Conservation (phyloP, 1,284 basidiomycete genomes). For the Irpex rosettiformis region DNA sequence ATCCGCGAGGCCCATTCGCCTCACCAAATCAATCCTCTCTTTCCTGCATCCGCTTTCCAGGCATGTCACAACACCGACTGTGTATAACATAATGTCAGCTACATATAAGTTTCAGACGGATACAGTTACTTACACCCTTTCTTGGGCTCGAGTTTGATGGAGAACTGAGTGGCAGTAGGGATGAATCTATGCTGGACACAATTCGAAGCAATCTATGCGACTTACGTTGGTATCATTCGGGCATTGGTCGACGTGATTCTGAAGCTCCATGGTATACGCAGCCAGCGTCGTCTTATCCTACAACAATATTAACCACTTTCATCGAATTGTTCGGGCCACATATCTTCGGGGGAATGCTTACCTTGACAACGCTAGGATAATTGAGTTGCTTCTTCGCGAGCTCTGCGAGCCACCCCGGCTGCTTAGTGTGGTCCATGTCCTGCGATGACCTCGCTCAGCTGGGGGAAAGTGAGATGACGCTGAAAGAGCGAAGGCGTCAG, state of each 20-base stretch:
- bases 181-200: no score
- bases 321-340: not conserved
- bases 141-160: constrained; percentile 33
- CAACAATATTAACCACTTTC: not conserved
- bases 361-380: constrained; percentile 11
- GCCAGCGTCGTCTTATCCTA: constrained; percentile 22
- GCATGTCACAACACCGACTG: constrained; percentile 42
- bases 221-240: constrained; percentile 38
- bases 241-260: constrained; percentile 30
- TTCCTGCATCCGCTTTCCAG: constrained; percentile 40
- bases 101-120: constrained; percentile 5
- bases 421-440: constrained; percentile 10
- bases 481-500: constrained; percentile 3
- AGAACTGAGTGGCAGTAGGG: constrained; percentile 31
- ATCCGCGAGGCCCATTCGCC: constrained; percentile 28
- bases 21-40: constrained; percentile 30
- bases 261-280: constrained; percentile 36
- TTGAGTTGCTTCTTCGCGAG: constrained; percentile 22
- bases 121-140: constrained; percentile 36
- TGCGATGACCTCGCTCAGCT: not conserved
- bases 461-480: not conserved
- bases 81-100: constrained; percentile 6
- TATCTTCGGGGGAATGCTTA: constrained; percentile 9
- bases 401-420: constrained; percentile 3
- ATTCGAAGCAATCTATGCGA: not conserved